Evolutionary conservation across 1,284 basidiomycete genomes (phyloP).

Genomic region (Anthracocystis panici-leucophaei): DNA sequence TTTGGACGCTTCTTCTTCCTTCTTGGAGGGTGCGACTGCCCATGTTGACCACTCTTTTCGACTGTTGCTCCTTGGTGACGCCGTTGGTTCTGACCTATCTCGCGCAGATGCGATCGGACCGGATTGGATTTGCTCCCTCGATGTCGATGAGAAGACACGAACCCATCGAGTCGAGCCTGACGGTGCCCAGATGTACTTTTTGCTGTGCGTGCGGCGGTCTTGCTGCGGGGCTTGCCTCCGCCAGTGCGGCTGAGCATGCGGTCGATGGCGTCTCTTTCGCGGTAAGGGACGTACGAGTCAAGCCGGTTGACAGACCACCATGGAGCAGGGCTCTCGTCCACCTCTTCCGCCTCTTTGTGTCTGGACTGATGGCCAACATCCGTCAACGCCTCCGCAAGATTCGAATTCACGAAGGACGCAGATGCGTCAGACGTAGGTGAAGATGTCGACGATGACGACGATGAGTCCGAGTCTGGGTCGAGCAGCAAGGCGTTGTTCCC

Average conservation of each 20-base stretch:
- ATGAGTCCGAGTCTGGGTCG: slow-evolving; percentile 47
- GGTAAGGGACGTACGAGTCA: slow-evolving; percentile 22
- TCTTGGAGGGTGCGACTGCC: slow-evolving; percentile 7
- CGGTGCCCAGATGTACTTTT: slow-evolving; percentile 2
- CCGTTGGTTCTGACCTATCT: slow-evolving; percentile 34
- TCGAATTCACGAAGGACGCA: slow-evolving; percentile 6
- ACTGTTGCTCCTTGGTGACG: background rate
- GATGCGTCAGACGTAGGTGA: slow-evolving; percentile 17
- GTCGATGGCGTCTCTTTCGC: slow-evolving; percentile 57
- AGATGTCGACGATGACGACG: slow-evolving; percentile 25
- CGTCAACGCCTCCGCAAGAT: background rate
- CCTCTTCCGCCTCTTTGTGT: slow-evolving; percentile 23
- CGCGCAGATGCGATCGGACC: slow-evolving; percentile 22
- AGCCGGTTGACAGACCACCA: slow-evolving; percentile 44
- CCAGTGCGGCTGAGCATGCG: slow-evolving; percentile 59
- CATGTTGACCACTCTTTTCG: slow-evolving; percentile 10
- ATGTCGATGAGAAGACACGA: slow-evolving; percentile 21
- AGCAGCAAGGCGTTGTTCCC: slow-evolving; percentile 38
- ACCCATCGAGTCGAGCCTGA: slow-evolving; percentile 38
- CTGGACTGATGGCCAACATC: background rate
- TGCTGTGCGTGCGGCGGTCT: background rate
- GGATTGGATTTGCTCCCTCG: background rate
- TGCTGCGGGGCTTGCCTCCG: slow-evolving; percentile 24
- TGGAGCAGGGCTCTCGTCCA: slow-evolving; percentile 20
- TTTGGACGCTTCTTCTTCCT: slow-evolving; percentile 38